Evolutionary conservation across 495 filamentous ascomycete genomes (phyloP).

Genomic region (Aspergillus nanangensis): DNA sequence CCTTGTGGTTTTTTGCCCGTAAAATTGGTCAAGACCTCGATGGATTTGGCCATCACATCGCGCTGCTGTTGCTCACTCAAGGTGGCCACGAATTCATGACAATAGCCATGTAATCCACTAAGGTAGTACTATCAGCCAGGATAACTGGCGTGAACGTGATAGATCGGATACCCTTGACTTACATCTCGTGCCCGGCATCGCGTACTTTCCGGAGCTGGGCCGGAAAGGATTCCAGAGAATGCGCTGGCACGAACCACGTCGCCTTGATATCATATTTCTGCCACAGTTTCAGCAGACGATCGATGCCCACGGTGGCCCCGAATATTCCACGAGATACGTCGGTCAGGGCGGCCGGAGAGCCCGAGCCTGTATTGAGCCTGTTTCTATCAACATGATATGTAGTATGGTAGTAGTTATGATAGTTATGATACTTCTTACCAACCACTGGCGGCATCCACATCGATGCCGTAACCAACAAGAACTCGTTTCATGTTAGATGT

Average conservation of each 20-base stretch:
- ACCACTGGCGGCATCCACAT: conserved; percentile 67
- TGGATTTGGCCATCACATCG: conserved; percentile 73
- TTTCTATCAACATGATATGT: too few species aligned
- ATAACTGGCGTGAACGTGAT: too few species aligned
- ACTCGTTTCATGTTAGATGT: too few species aligned
- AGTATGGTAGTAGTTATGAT: too few species aligned
- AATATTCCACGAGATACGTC: conserved; percentile 66
- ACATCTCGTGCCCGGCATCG: conserved; percentile 75
- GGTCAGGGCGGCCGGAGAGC: conserved; percentile 60
- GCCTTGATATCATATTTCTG: conserved; percentile 75
- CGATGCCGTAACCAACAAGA: conserved; percentile 51
- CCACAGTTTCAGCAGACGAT: conserved; percentile 70
- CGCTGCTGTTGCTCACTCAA: conserved; percentile 74
- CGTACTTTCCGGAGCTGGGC: conserved; percentile 68
- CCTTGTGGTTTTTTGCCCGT: conserved; percentile 69
- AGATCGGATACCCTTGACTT: too few species aligned
- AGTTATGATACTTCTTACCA: conserved; percentile 72
- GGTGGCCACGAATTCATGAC: conserved; percentile 69
- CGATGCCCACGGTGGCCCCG: conserved; percentile 67
- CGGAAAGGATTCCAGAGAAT: conserved; percentile 74
- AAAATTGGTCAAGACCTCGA: conserved; percentile 66
- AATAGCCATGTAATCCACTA: conserved; percentile 69
- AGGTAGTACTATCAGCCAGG: too few species aligned
- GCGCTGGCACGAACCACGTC: conserved; percentile 80
- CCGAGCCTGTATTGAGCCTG: too few species aligned